Base-by-base conservation (phyloP, 164 flowering plant species). In the Umbellularia californica region DNA sequence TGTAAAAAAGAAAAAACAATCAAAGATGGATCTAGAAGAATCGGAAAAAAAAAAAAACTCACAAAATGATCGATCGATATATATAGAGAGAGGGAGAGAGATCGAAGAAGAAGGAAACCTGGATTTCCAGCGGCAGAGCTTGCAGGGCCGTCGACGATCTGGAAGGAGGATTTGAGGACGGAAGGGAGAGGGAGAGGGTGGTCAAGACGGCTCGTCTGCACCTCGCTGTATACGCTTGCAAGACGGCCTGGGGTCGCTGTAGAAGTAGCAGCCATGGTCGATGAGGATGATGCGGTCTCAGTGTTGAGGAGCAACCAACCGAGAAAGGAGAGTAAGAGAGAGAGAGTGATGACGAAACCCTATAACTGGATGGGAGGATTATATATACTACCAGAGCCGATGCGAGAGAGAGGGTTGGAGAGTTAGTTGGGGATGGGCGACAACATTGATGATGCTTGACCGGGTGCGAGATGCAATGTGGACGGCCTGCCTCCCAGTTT, bases 91-190 rank as follows among this genome's bases (percentile, higher is more conserved):
- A 52, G 13, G 2, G 58, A 52, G 70, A 68, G 27, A 14, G 41
- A 66, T 11, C 35, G 47, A 19, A 55, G 35, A 55, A 25, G 12
- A 68, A 19, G 10, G 13, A 19, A 63, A 90, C 97, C 94, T 75
- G 97, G 98, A 74, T 94, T 85, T 7, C 94, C 97, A 22, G 97
- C 95, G 72, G 97, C 90, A 68, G 97, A 90, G 83, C 97, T 92
- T 0, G 87, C 78, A 41, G 97, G 90, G 1, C 98, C 97, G 10
- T 94, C 91, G 72, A 86, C 87, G 78, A 91, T 78, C 11, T 85
- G 74, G 82, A 92, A 92, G 20, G 87, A 74, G 4, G 64, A 79
- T 51, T 50, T 74, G 74, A 94, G 90, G 14, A 94, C 97, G 1
- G 90, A 84, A 24, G 98, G 98, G 14, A 92, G 82, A 35, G 96